phyloP scores from a whole-genome alignment of 768 basidiomycete species.

The Lyophyllum decastes region DNA sequence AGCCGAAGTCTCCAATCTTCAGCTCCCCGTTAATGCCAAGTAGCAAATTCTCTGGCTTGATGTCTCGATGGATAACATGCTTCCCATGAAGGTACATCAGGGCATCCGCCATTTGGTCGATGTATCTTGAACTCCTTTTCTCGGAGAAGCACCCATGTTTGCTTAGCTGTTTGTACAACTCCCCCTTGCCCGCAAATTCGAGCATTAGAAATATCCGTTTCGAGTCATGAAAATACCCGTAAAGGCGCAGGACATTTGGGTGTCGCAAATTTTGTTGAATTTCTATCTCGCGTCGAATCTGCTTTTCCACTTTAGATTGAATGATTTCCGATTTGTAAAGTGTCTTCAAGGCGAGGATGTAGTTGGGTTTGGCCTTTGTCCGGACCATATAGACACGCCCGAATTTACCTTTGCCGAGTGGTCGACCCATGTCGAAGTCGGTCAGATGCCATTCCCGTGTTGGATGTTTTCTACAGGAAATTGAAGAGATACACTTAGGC shows the following conservation, averaged over 20 bases:
- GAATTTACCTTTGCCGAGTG: slow-evolving; percentile 98
- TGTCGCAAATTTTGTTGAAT: slow-evolving; percentile 97
- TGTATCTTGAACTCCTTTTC: slow-evolving; percentile 84
- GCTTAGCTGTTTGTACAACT: slow-evolving; percentile 93
- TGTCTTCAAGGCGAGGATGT: slow-evolving; percentile 95
- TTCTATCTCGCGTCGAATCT: slow-evolving; percentile 96
- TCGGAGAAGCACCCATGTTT: slow-evolving; percentile 88
- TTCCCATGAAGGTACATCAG: slow-evolving; percentile 89
- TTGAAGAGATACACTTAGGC: neutral
- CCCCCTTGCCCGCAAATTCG: slow-evolving; percentile 96
- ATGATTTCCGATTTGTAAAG: slow-evolving; percentile 97
- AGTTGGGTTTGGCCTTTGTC: slow-evolving; percentile 84
- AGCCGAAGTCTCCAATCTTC: slow-evolving; percentile 98
- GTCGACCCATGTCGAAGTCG: slow-evolving; percentile 92
- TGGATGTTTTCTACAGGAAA: slow-evolving; percentile 52
- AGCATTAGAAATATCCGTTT: slow-evolving; percentile 98
- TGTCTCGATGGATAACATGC: slow-evolving; percentile 98
- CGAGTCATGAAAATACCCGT: slow-evolving; percentile 98
- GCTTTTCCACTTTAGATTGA: slow-evolving; percentile 90
- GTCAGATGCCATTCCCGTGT: slow-evolving; percentile 85
- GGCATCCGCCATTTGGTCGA: slow-evolving; percentile 98
- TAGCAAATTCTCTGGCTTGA: slow-evolving; percentile 97
- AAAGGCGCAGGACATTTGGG: slow-evolving; percentile 90
- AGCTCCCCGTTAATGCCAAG: slow-evolving; percentile 94
- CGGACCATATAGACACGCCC: slow-evolving; percentile 98